Base-by-base conservation (phyloP, 202 grass and related monocot species). In the Alloteropsis angusta region DNA sequence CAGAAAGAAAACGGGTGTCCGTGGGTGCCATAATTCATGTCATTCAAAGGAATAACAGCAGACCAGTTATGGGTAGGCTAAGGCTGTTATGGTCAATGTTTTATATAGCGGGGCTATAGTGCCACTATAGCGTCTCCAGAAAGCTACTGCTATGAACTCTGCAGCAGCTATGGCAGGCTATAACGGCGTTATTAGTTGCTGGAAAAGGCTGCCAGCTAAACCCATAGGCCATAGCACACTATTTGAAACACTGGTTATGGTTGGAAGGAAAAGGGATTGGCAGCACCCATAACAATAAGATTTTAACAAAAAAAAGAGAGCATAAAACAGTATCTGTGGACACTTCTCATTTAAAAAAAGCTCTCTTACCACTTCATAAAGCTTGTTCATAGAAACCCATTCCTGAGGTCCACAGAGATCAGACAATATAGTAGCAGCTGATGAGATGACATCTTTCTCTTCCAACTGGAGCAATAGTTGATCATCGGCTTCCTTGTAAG, bases 381-480 rank as follows among this genome's bases (percentile, higher is more conserved):
- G 88, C 42, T 84, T 86, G 43, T 83, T 63, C 86, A 97, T 93
- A 74, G 86, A 82, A 63, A 89, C 65, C 84, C 85, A 87, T 62
- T 89, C 86, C 42, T 89, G 81, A 50, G 86, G 82, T 15, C 78
- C 86, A 78, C 90, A 91, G 19, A 91, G 74, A 87, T 91, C 86
- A 83, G 84, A 79, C 37, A 93, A 66, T 64, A 97, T 80, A 55
- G 79, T 87, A 74, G 86, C 84, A 63, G 88, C 60, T 53, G 86
- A 97, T 60, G 86, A 97, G 52, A 91, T 86, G 76, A 93, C 84
- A 81, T 97, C 93, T 89, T 91, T 93, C 86, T 93, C 90, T 87
- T 97, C 93, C 85, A 97, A 85, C 57, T 83, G 84, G 72, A 97
- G 82, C 45, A 97, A 77, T 77, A 83, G 75, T 35, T 85, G 69